These are phyloP conservation scores for Botryotinia calthae DNA, from an alignment of 2,329 filamentous ascomycete species.

Conservation along the genomic window DNA sequence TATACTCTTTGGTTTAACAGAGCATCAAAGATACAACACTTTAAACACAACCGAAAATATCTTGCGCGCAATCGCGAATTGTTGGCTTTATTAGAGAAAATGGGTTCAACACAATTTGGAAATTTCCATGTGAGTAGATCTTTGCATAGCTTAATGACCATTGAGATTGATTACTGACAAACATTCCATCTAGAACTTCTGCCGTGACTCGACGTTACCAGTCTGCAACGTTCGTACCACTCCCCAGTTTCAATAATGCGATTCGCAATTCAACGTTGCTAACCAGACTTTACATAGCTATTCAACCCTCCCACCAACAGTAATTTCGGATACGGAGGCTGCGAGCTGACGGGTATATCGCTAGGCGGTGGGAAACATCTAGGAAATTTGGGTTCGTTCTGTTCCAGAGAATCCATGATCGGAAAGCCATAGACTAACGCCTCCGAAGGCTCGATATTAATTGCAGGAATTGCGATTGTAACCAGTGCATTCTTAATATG, in stretches of 20 bases:
- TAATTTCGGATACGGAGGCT: slow-evolving; percentile 53
- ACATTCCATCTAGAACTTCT: slow-evolving; percentile 62
- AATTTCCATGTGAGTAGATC: slow-evolving; percentile 50
- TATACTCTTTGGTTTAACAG: slow-evolving; percentile 15
- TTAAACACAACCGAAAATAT: neutral
- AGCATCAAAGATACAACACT: slow-evolving; percentile 10
- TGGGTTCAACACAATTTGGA: slow-evolving; percentile 49
- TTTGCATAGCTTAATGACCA: slow-evolving; percentile 19
- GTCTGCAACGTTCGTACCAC: slow-evolving; percentile 72
- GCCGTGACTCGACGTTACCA: slow-evolving; percentile 77
- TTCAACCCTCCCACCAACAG: slow-evolving; percentile 47
- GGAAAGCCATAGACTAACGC: slow-evolving; percentile 35
- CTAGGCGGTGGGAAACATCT: slow-evolving; percentile 65
- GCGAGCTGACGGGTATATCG: slow-evolving; percentile 71
- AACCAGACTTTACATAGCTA: slow-evolving; percentile 50
- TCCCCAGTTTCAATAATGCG: slow-evolving; percentile 8
- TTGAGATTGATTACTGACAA: slow-evolving; percentile 22
- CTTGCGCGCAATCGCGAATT: slow-evolving; percentile 11
- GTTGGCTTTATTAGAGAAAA: slow-evolving; percentile 19
- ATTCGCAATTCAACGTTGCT: slow-evolving; percentile 21
- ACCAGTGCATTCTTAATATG: slow-evolving; percentile 66
- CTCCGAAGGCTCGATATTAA: slow-evolving; percentile 73
- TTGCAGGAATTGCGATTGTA: slow-evolving; percentile 74
- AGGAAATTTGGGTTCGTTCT: slow-evolving; percentile 73
- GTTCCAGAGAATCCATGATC: slow-evolving; percentile 36